Percentiles rank a stretch among this genome's conserved stretches.
These are phyloP conservation scores for Betula pendula DNA, from an alignment of 306 rosid species.

Conservation along the genomic window DNA sequence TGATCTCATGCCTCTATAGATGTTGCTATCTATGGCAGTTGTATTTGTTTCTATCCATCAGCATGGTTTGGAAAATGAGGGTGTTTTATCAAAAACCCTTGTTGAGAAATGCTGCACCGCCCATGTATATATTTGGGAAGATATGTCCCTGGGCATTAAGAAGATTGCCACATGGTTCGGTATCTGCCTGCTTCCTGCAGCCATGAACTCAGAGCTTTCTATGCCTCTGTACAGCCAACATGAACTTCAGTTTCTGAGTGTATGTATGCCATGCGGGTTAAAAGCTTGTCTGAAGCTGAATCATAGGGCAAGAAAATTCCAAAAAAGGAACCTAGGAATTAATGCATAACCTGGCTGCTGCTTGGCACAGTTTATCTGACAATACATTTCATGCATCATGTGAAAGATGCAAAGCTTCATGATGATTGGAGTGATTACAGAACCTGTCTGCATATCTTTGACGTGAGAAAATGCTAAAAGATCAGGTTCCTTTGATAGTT, in stretches of 20 bases:
- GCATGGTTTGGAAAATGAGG: slow-evolving; percentile 19
- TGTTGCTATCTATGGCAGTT: slow-evolving; percentile 22
- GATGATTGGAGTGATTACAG: slow-evolving; percentile 4
- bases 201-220: slow-evolving; percentile 1
- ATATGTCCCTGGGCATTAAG: slow-evolving; percentile 27
- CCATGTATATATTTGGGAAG: slow-evolving; percentile 28
- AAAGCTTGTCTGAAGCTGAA: slow-evolving; percentile 17
- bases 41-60: slow-evolving; percentile 9
- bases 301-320: slow-evolving; percentile 19
- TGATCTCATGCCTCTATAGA: slow-evolving; percentile 21
- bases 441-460: background rate
- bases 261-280: slow-evolving; percentile 7
- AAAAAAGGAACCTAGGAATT: slow-evolving; percentile 14
- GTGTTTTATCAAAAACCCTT: slow-evolving; percentile 18
- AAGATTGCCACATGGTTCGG: slow-evolving; percentile 19
- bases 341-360: slow-evolving; percentile 18
- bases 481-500: background rate
- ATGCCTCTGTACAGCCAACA: slow-evolving; percentile 26
- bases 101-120: slow-evolving; percentile 19
- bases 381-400: slow-evolving; percentile 19
- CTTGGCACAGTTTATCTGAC: background rate
- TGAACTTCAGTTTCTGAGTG: background rate
- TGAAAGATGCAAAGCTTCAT: slow-evolving; percentile 22
- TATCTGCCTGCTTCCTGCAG: slow-evolving; percentile 14
- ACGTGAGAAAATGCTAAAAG: background rate